Evolutionary conservation across 176 grass and related monocot genomes (phyloP).

Genomic region (Aegilops bicornis): DNA sequence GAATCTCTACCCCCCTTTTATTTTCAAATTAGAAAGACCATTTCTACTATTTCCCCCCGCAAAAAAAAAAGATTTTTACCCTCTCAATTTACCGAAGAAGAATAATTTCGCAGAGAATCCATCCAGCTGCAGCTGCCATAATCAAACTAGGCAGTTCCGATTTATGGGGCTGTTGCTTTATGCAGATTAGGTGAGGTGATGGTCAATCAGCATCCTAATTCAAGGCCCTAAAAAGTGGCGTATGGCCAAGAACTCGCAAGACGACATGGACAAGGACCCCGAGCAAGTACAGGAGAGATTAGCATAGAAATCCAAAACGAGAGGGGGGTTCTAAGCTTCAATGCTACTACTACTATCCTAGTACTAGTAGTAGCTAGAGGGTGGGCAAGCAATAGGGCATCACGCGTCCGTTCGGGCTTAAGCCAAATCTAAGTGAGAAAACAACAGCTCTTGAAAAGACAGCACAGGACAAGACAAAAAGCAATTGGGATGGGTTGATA

Average conservation of each 20-base stretch:
- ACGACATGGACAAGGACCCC: conserved; percentile 29
- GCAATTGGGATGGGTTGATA: conserved; percentile 1
- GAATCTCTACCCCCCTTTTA: background rate
- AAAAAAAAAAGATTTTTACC: background rate
- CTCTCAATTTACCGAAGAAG: background rate
- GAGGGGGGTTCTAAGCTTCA: background rate
- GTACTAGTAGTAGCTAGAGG: background rate
- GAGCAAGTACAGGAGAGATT: conserved; percentile 28
- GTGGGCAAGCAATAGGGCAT: background rate
- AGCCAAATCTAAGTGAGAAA: conserved; percentile 33
- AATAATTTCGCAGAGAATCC: background rate
- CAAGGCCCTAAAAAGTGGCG: background rate
- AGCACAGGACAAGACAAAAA: conserved; percentile 56
- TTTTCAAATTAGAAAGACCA: background rate
- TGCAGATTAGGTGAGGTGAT: conserved; percentile 22
- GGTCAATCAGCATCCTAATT: conserved; percentile 16
- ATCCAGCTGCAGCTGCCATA: background rate
- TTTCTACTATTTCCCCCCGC: background rate
- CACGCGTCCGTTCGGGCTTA: conserved; percentile 2
- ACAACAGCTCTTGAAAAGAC: conserved; percentile 34
- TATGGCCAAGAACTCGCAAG: conserved; percentile 23
- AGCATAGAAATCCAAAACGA: background rate
- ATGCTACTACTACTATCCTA: background rate
- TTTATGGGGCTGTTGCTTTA: background rate
- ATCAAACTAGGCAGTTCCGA: background rate